Conservation (phyloP, 169 alveolate species). For the Theileria luwenshuni region DNA sequence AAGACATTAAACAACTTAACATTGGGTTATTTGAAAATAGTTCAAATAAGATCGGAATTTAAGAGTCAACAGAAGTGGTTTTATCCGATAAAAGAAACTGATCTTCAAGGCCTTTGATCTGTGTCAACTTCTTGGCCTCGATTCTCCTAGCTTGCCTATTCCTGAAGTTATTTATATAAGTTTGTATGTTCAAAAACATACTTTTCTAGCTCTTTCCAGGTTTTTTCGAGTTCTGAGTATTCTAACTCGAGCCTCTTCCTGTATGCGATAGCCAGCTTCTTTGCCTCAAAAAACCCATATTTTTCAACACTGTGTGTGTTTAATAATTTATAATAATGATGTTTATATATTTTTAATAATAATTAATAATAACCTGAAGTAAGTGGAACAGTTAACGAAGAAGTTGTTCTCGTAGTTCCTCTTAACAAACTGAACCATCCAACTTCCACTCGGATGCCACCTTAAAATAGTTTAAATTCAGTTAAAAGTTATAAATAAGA, state of each 20-base stretch:
- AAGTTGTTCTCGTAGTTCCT: slow-evolving; percentile 82
- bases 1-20: too few species aligned
- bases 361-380: slow-evolving; percentile 69
- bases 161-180: not conserved
- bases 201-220: slow-evolving; percentile 77
- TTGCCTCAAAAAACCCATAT: slow-evolving; percentile 82
- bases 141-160: slow-evolving; percentile 6
- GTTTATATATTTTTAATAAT: not conserved
- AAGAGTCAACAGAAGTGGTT: not conserved
- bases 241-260: slow-evolving; percentile 81
- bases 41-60: not conserved
- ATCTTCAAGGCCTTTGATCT: slow-evolving; percentile 17
- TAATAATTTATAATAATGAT: not conserved
- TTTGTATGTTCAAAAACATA: not conserved
- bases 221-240: slow-evolving; percentile 77
- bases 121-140: not conserved
- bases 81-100: slow-evolving; percentile 9
- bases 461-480: slow-evolving; percentile 37
- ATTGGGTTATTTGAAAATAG: too few species aligned
- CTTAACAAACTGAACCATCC: slow-evolving; percentile 86
- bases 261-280: slow-evolving; percentile 79
- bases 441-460: slow-evolving; percentile 88
- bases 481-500: slow-evolving; percentile 5
- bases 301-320: slow-evolving; percentile 55
- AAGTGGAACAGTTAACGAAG: slow-evolving; percentile 81